Evolutionary conservation across 805 yeast genomes (phyloP).

Genomic region (Candida piceae): DNA sequence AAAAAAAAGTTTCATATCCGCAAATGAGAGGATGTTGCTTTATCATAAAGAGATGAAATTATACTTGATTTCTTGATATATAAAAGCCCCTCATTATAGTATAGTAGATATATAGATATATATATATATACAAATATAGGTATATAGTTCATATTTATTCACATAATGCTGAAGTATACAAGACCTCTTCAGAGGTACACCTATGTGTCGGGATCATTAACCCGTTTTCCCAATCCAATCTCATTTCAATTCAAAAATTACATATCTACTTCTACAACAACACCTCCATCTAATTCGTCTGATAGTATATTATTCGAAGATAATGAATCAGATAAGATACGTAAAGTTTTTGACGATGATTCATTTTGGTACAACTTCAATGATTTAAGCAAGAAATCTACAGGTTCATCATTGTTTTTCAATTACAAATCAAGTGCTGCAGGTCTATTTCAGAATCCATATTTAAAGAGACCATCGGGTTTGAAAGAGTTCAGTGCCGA

Average conservation of each 20-base stretch:
- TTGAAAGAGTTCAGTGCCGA: slow-evolving; percentile 58
- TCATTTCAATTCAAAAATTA: not conserved
- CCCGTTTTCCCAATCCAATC: not conserved
- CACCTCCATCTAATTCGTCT: not conserved
- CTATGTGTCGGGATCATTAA: not conserved
- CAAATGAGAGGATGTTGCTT: not conserved
- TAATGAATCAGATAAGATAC: slow-evolving; percentile 26
- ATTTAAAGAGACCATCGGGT: slow-evolving; percentile 65
- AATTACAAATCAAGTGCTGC: slow-evolving; percentile 26
- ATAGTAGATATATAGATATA: no score
- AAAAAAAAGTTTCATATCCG: not conserved
- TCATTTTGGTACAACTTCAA: slow-evolving; percentile 51
- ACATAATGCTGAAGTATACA: not conserved
- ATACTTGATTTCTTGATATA: no score
- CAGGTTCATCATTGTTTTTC: slow-evolving; percentile 19
- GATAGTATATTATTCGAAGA: no score
- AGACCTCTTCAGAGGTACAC: not conserved
- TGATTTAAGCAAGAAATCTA: slow-evolving; percentile 2
- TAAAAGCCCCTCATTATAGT: no score
- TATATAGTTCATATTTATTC: not conserved
- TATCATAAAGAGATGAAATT: not conserved
- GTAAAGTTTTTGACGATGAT: slow-evolving; percentile 57
- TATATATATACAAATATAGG: no score
- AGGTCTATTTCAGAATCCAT: slow-evolving; percentile 76
- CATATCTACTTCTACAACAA: slow-evolving; percentile 1